Evolutionary conservation across 345 rosid genomes (phyloP).

Genomic region (Corymbia maculata): DNA sequence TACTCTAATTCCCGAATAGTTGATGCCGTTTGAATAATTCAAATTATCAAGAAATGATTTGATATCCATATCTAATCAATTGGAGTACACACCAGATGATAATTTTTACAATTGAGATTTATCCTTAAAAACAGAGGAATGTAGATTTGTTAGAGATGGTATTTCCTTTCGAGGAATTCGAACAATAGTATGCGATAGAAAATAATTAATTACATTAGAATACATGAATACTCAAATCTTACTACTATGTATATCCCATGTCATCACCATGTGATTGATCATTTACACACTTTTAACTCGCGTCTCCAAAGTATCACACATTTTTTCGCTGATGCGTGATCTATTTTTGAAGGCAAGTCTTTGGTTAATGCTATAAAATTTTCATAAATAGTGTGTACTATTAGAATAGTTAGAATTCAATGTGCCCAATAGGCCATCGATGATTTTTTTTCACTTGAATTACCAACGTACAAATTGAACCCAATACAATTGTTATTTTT

Average conservation of each 20-base stretch:
- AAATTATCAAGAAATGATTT: no score
- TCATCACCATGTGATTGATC: background rate
- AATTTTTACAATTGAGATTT: background rate
- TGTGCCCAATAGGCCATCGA: accelerated
- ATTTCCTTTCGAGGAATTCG: background rate
- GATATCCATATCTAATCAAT: accelerated
- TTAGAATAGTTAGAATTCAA: background rate
- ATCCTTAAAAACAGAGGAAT: background rate
- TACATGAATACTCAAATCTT: background rate
- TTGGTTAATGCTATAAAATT: background rate
- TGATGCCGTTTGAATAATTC: background rate
- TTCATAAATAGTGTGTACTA: no score
- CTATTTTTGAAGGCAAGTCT: background rate
- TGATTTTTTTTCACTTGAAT: background rate
- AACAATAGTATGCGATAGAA: no score
- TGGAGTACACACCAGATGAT: accelerated
- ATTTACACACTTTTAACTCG: background rate
- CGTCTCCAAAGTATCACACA: background rate
- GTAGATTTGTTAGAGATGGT: background rate
- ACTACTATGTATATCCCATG: no score
- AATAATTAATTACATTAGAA: no score
- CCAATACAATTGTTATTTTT: no score
- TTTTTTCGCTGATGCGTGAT: background rate
- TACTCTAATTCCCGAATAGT: background rate
- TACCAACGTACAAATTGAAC: background rate